A percentile compares a stretch with the other conserved stretches of the same genome.
Conservation (phyloP, 176 grass and related monocot species). For the Raddia guianensis region DNA sequence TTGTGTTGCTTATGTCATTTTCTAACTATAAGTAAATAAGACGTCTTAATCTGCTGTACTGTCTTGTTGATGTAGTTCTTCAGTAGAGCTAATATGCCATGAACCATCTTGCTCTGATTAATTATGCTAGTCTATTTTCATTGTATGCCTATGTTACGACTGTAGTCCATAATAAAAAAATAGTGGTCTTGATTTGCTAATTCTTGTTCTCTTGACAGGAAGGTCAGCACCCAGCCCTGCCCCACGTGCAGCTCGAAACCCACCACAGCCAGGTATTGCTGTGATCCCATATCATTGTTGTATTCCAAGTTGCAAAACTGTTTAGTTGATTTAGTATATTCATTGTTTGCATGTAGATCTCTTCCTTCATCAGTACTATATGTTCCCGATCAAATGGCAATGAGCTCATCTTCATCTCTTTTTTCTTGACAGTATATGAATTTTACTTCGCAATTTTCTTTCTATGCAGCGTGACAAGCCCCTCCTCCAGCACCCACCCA, state of each 20-base stretch:
- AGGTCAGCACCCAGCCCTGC: slow-evolving; percentile 67
- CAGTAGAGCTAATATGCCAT: not conserved
- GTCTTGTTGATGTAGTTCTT: not conserved
- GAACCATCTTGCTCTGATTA: not conserved
- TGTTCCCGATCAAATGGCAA: not conserved
- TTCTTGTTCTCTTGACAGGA: slow-evolving; percentile 44
- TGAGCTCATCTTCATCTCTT: not conserved
- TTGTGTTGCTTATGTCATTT: not conserved
- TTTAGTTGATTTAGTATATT: not conserved
- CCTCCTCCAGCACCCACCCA: slow-evolving; percentile 70
- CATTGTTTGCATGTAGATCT: not conserved
- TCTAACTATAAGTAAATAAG: not conserved
- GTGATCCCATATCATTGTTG: not conserved
- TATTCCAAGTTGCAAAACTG: not conserved
- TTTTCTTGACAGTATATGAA: not conserved
- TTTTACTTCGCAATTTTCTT: not conserved
- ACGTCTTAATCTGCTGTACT: not conserved
- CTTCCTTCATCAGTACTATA: not conserved
- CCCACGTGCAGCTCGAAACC: slow-evolving; percentile 70
- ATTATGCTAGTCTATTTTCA: not conserved
- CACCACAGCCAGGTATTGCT: slow-evolving; percentile 73
- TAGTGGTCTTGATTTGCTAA: not conserved
- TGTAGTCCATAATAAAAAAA: not conserved
- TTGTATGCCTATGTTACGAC: not conserved
- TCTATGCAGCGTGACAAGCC: slow-evolving; percentile 54